These are phyloP conservation scores for Discostella stelligeroides DNA, from an alignment of 108 stramenopile species.

Conservation along the genomic window DNA sequence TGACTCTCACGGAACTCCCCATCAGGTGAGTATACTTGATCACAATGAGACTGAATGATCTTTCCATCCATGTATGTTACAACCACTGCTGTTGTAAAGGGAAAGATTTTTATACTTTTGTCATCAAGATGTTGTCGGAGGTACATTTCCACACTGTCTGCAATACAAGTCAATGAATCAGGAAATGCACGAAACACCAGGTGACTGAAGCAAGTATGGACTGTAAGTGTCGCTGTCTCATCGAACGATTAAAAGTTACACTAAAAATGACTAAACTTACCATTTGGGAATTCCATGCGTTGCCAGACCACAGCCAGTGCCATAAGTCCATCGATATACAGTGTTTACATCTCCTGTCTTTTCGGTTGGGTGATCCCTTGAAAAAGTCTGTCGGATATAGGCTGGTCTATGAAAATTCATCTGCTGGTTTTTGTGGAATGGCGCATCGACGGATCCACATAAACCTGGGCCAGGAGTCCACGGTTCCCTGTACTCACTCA, in stretches of 20 bases:
- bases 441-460: neutral
- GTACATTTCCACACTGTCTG: neutral
- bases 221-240: neutral
- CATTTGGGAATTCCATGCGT: conserved; percentile 1
- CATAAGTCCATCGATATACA: conserved; percentile 3
- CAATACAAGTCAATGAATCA: conserved; percentile 1
- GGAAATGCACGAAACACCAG: neutral
- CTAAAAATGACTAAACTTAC: neutral
- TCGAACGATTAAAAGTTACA: neutral
- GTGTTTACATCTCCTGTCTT: neutral
- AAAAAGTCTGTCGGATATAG: neutral
- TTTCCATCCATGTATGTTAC: neutral
- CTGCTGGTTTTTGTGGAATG: neutral
- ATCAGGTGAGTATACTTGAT: neutral
- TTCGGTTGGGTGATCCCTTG: neutral
- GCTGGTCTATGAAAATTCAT: neutral
- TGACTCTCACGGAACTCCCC: conserved; percentile 1
- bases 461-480: neutral
- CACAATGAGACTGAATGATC: conserved; percentile 6
- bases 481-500: neutral
- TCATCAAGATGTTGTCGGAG: neutral
- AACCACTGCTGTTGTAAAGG: neutral
- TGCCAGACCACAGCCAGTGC: neutral
- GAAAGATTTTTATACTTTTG: neutral
- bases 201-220: neutral